These are phyloP conservation scores for Gnomoniopsis smithogilvyi DNA, from an alignment of 2,329 filamentous ascomycete species.

Conservation along the genomic window DNA sequence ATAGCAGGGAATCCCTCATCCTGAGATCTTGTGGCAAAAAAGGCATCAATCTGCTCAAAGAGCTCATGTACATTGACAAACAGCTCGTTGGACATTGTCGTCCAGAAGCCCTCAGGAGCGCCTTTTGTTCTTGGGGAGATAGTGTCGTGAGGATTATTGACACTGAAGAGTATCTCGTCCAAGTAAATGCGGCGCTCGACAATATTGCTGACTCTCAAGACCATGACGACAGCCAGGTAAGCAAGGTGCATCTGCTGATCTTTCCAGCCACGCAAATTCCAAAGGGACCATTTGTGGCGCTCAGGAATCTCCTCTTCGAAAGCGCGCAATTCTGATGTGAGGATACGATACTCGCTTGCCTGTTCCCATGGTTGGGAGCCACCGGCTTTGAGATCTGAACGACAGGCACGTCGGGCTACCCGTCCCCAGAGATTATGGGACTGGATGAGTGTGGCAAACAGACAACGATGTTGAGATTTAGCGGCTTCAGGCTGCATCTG, in stretches of 20 bases:
- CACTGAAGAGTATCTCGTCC: slow-evolving; percentile 25
- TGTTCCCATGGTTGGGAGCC: slow-evolving; percentile 22
- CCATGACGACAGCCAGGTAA: slow-evolving; percentile 33
- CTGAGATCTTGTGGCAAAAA: slow-evolving; percentile 24
- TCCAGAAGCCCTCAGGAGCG: slow-evolving; percentile 26
- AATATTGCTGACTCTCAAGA: slow-evolving; percentile 34
- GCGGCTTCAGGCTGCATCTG: slow-evolving; percentile 24
- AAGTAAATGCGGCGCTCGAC: slow-evolving; percentile 32
- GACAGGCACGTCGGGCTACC: slow-evolving; percentile 28
- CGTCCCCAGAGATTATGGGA: slow-evolving; percentile 35
- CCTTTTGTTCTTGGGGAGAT: slow-evolving; percentile 18
- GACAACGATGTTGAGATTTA: slow-evolving; percentile 24
- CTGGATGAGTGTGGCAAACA: slow-evolving; percentile 36
- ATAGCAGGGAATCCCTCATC: slow-evolving; percentile 33
- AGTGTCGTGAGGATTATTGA: slow-evolving; percentile 7
- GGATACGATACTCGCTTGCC: slow-evolving; percentile 24
- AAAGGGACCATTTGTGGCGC: slow-evolving; percentile 31
- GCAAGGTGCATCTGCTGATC: slow-evolving; percentile 32
- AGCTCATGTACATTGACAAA: slow-evolving; percentile 33
- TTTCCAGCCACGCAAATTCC: slow-evolving; percentile 34
- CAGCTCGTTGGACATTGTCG: slow-evolving; percentile 27
- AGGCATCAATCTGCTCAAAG: slow-evolving; percentile 34
- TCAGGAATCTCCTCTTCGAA: slow-evolving; percentile 30
- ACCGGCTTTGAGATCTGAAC: slow-evolving; percentile 14
- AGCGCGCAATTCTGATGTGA: slow-evolving; percentile 20